A percentile compares a stretch with the other conserved stretches of the same genome.
phyloP scores from a whole-genome alignment of 2,329 filamentous ascomycete species.

The Helicocarpus griseus region DNA sequence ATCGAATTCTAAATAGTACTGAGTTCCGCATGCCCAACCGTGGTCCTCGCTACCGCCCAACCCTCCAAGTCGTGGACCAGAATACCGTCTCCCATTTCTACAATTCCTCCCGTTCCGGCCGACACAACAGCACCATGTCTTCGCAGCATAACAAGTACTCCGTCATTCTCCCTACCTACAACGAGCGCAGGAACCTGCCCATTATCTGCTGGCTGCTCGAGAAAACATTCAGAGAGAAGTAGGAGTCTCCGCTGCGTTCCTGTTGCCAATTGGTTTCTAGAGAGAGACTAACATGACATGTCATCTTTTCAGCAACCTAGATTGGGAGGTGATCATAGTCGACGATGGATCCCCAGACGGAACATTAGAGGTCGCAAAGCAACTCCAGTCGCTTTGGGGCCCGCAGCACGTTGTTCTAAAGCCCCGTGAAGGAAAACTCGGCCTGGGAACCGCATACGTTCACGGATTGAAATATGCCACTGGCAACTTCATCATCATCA shows the following conservation, averaged over 20 bases:
- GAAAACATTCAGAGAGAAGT: constrained; percentile 85
- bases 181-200: constrained; percentile 93
- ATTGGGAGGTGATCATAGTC: constrained; percentile 97
- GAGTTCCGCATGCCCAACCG: constrained; percentile 16
- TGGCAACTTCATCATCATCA: constrained; percentile 97
- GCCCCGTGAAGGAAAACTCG: constrained; percentile 85
- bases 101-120: constrained; percentile 2
- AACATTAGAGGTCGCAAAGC: constrained; percentile 79
- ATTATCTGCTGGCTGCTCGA: constrained; percentile 93
- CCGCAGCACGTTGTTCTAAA: constrained; percentile 70
- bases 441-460: constrained; percentile 93
- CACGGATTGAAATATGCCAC: constrained; percentile 83
- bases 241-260: constrained; percentile 25
- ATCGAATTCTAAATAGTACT: constrained; percentile 7
- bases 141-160: constrained; percentile 68
- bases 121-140: constrained; percentile 7
- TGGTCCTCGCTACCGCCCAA: constrained; percentile 14
- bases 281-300: constrained; percentile 3
- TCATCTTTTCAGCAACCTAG: constrained; percentile 56
- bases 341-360: constrained; percentile 97
- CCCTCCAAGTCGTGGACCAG: constrained; percentile 14
- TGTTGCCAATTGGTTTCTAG: constrained; percentile 1
- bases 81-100: constrained; percentile 11
- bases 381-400: constrained; percentile 78
- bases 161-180: constrained; percentile 95